phyloP scores from a whole-genome alignment of 164 flowering plant genomes.

The Nymphaea thermarum region DNA sequence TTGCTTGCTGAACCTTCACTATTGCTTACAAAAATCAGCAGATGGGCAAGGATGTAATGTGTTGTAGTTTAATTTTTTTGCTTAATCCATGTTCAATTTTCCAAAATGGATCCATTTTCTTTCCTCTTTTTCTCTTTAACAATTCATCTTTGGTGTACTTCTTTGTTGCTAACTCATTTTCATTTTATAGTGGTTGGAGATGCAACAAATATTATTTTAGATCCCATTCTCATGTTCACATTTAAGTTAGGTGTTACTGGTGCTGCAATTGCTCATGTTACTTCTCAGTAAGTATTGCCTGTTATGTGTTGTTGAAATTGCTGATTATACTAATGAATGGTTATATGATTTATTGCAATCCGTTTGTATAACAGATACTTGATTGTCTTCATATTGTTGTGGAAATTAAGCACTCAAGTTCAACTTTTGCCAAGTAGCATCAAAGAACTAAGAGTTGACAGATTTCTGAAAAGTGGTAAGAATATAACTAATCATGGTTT shows the following conservation, averaged over 20 bases:
- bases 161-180: neutral
- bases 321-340: neutral
- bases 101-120: neutral
- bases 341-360: neutral
- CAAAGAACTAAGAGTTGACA: slow-evolving; percentile 47
- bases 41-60: too few relatives aligned
- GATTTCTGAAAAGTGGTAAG: slow-evolving; percentile 79
- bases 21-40: too few relatives aligned
- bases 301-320: neutral
- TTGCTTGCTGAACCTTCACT: too few relatives aligned
- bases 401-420: slow-evolving; percentile 45
- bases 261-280: slow-evolving; percentile 95
- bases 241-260: slow-evolving; percentile 65
- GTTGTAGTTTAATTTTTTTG: neutral
- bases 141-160: too few relatives aligned
- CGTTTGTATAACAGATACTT: slow-evolving; percentile 49
- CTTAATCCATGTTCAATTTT: neutral
- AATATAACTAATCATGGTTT: neutral
- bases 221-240: slow-evolving; percentile 68
- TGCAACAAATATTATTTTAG: slow-evolving; percentile 58
- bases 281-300: slow-evolving; percentile 71
- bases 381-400: slow-evolving; percentile 45
- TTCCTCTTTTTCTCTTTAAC: neutral
- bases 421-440: slow-evolving; percentile 64
- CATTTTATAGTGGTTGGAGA: slow-evolving; percentile 58